These are phyloP conservation scores for Boletus coccyginus DNA, from an alignment of 768 basidiomycete species.

Conservation along the genomic window DNA sequence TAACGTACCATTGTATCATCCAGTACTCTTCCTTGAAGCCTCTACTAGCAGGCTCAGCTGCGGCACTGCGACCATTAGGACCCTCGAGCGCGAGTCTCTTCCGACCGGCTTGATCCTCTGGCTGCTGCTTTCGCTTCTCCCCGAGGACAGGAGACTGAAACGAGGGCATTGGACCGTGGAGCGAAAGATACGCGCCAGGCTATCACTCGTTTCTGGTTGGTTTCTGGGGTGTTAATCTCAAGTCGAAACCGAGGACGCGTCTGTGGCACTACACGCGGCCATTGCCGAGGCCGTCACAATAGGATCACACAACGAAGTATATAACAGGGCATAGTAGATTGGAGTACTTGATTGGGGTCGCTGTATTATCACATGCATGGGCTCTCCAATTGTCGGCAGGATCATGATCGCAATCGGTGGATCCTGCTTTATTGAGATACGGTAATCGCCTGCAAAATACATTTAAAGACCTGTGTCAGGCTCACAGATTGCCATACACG, in stretches of 20 bases:
- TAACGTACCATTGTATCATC: slow-evolving; percentile 74
- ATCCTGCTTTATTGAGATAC: background rate
- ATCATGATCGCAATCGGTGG: background rate
- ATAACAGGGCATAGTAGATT: too few species aligned
- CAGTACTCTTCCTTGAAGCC: slow-evolving; percentile 46
- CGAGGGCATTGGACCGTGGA: slow-evolving; percentile 19
- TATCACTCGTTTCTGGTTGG: background rate
- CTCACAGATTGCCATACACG: slow-evolving; percentile 41
- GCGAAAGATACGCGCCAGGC: background rate
- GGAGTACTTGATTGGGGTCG: too few species aligned
- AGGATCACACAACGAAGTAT: too few species aligned
- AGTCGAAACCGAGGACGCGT: slow-evolving; percentile 11
- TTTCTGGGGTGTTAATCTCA: background rate
- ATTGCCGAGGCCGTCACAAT: slow-evolving; percentile 2
- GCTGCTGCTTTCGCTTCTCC: slow-evolving; percentile 29
- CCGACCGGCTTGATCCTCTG: slow-evolving; percentile 23
- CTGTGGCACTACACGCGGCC: slow-evolving; percentile 18
- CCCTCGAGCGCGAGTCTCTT: slow-evolving; percentile 30
- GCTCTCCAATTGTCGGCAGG: background rate
- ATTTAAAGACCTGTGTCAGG: background rate
- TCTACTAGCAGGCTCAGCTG: slow-evolving; percentile 12
- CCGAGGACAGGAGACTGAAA: slow-evolving; percentile 17
- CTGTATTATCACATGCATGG: background rate
- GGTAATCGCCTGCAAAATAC: background rate
- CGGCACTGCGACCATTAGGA: slow-evolving; percentile 2